Percentiles rank a stretch among this genome's conserved stretches.
Conservation (phyloP, 306 rosid species). For the Ceratonia siliqua region DNA sequence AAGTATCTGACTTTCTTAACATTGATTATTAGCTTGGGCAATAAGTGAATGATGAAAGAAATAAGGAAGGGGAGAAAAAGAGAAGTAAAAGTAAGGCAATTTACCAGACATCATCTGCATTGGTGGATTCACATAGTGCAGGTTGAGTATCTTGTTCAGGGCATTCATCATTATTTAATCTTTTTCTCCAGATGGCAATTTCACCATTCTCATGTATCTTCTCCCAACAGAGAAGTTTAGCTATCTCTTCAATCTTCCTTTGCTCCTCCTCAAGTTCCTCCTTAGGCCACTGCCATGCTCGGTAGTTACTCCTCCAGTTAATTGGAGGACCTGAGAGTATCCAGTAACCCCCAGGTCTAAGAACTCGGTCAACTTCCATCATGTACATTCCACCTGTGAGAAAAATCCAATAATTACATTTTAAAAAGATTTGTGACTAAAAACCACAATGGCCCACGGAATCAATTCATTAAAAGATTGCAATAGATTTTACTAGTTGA, state of each 20-base stretch:
- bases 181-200: slow-evolving; percentile 58
- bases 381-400: slow-evolving; percentile 54
- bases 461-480: not conserved
- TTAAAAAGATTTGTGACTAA: too few relatives aligned
- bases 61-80: not conserved
- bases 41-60: not conserved
- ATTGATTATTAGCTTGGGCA: slow-evolving; percentile 15
- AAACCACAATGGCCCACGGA: not conserved
- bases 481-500: slow-evolving; percentile 5
- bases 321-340: slow-evolving; percentile 67
- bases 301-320: slow-evolving; percentile 50
- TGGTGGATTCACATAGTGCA: slow-evolving; percentile 37
- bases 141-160: slow-evolving; percentile 33
- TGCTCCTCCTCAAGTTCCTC: slow-evolving; percentile 62
- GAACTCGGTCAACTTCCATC: slow-evolving; percentile 65
- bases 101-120: slow-evolving; percentile 47
- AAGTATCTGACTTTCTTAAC: slow-evolving; percentile 11
- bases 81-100: not conserved
- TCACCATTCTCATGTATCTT: slow-evolving; percentile 62
- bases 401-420: not conserved
- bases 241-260: slow-evolving; percentile 54
- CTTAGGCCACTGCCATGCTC: slow-evolving; percentile 47
- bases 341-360: slow-evolving; percentile 71
- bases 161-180: slow-evolving; percentile 28
- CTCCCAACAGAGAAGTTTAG: slow-evolving; percentile 61